Evolutionary conservation across 805 yeast species (phyloP).

Genomic region (Zygosaccharomyces kombuchaensis): DNA sequence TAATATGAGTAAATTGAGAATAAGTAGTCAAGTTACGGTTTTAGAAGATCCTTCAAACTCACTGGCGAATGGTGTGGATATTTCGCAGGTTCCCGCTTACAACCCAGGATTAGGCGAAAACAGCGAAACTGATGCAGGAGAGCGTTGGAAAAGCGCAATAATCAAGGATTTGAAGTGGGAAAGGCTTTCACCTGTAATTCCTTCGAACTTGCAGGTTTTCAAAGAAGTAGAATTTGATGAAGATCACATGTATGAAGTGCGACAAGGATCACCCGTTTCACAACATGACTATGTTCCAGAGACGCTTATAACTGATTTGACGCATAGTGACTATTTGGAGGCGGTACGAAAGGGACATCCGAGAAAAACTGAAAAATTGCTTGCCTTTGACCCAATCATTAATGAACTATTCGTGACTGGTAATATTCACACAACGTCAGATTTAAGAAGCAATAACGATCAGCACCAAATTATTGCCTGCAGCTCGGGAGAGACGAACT

Average conservation of each 20-base stretch:
- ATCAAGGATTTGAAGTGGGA: slow-evolving; percentile 19
- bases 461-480: slow-evolving; percentile 21
- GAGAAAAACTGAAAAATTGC: not conserved
- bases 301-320: slow-evolving; percentile 13
- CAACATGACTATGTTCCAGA: slow-evolving; percentile 24
- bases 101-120: slow-evolving; percentile 10
- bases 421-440: slow-evolving; percentile 23
- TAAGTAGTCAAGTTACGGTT: slow-evolving; percentile 3
- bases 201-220: slow-evolving; percentile 19
- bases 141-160: slow-evolving; percentile 15
- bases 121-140: slow-evolving; percentile 12
- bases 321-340: slow-evolving; percentile 7
- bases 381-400: slow-evolving; percentile 22
- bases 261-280: slow-evolving; percentile 11
- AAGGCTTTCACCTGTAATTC: slow-evolving; percentile 16
- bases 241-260: slow-evolving; percentile 18
- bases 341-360: not conserved
- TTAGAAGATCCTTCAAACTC: slow-evolving; percentile 4
- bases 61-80: not conserved
- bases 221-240: slow-evolving; percentile 14
- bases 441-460: slow-evolving; percentile 21
- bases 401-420: slow-evolving; percentile 18
- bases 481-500: slow-evolving; percentile 21
- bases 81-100: slow-evolving; percentile 3
- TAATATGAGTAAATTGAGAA: slow-evolving; percentile 7